Conservation (phyloP, 805 yeast species). For the Kuraishia hungarica region DNA sequence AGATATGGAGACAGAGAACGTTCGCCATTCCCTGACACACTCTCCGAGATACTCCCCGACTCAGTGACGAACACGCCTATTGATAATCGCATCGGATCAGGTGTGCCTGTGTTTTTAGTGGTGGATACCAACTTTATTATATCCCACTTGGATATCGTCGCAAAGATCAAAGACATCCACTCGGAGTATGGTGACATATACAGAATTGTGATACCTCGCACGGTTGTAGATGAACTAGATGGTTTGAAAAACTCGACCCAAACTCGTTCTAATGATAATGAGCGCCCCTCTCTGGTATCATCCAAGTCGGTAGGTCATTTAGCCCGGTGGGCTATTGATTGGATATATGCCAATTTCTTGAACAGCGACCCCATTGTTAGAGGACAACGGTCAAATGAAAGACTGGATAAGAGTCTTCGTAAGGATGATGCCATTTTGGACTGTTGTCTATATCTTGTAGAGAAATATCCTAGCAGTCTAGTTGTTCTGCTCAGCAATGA, state of each 20-base stretch:
- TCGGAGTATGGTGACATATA: constrained; percentile 30
- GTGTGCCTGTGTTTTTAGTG: constrained; percentile 32
- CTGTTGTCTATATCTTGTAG: constrained; percentile 62
- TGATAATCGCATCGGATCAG: not conserved
- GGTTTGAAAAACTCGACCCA: constrained; percentile 50
- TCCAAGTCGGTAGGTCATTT: constrained; percentile 37
- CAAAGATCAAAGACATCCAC: constrained; percentile 36
- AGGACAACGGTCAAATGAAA: constrained; percentile 58
- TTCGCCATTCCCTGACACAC: not conserved
- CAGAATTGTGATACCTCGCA: constrained; percentile 55
- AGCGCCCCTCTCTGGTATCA: constrained; percentile 7
- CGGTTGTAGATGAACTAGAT: constrained; percentile 74
- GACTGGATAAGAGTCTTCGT: constrained; percentile 29
- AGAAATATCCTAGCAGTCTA: constrained; percentile 21
- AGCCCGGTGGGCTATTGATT: constrained; percentile 69
- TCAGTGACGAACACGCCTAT: too few species aligned
- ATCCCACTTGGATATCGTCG: constrained; percentile 54
- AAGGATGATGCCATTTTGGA: constrained; percentile 85
- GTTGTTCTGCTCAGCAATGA: constrained; percentile 75
- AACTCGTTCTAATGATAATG: not conserved
- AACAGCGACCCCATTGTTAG: constrained; percentile 37
- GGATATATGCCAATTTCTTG: constrained; percentile 63
- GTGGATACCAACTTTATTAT: constrained; percentile 81
- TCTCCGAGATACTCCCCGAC: not conserved
- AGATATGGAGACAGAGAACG: not conserved